phyloP scores from a whole-genome alignment of 345 rosid genomes.

The Dovyalis caffra region DNA sequence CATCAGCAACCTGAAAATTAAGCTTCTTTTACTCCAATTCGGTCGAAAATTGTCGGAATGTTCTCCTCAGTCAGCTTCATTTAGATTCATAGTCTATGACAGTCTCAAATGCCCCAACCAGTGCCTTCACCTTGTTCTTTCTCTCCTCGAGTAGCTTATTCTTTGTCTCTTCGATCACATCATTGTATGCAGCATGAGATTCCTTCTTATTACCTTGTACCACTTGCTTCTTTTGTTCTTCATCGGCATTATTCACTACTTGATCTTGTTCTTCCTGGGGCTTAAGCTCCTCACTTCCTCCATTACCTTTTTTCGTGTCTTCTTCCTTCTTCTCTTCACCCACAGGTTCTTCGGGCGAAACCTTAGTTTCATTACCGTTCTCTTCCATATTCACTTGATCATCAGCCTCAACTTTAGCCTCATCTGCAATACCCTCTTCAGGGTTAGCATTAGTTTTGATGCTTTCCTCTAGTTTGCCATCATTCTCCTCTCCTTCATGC shows the following conservation, averaged over 20 bases:
- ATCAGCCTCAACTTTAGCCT: slow-evolving; percentile 22
- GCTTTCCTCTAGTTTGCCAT: slow-evolving; percentile 1
- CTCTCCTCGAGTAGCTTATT: slow-evolving; percentile 63
- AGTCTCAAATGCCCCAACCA: slow-evolving; percentile 90
- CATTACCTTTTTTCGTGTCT: not conserved
- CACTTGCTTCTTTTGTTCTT: slow-evolving; percentile 21
- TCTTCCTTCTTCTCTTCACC: slow-evolving; percentile 8
- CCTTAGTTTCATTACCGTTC: not conserved
- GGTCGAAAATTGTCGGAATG: not conserved
- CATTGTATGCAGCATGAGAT: slow-evolving; percentile 64
- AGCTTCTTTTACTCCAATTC: not conserved
- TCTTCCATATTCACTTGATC: not conserved
- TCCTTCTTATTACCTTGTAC: slow-evolving; percentile 53
- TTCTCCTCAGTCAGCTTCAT: not conserved
- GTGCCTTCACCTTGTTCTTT: slow-evolving; percentile 81
- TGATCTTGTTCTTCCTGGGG: not conserved
- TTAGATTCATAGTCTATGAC: slow-evolving; percentile 75
- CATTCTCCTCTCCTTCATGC: slow-evolving; percentile 1
- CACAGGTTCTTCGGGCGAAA: not conserved
- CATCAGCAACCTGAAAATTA: not conserved
- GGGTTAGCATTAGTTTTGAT: not conserved
- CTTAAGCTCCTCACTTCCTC: slow-evolving; percentile 2
- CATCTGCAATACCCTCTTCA: slow-evolving; percentile 21
- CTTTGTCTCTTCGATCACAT: slow-evolving; percentile 75
- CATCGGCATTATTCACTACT: not conserved